Conservation (phyloP, 345 rosid genomes). For the Kernera saxatilis region DNA sequence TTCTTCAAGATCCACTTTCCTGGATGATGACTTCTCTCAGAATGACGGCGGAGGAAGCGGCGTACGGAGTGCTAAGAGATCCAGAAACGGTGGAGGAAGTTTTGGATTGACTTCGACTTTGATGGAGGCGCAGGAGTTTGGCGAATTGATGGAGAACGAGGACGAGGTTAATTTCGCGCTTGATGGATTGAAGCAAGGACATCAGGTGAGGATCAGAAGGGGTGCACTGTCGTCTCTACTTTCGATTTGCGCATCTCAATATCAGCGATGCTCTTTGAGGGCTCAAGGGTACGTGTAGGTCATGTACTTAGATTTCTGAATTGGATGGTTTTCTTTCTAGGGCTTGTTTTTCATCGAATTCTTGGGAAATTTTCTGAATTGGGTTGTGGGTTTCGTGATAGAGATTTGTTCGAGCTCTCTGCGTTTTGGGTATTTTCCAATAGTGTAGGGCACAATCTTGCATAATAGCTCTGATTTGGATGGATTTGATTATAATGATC, state of each 20-base stretch:
- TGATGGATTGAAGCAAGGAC: constrained; percentile 72
- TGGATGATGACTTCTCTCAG: neutral
- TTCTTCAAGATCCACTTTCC: constrained; percentile 13
- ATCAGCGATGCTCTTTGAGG: constrained; percentile 70
- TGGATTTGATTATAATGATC: neutral
- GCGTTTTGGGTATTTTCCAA: neutral
- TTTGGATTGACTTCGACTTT: constrained; percentile 50
- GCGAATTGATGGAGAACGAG: constrained; percentile 92
- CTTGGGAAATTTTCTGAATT: neutral
- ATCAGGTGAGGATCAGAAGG: constrained; percentile 60
- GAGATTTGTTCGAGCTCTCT: neutral
- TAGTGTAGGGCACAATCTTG: neutral
- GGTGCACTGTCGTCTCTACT: constrained; percentile 62
- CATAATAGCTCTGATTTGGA: neutral
- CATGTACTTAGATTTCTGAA: neutral
- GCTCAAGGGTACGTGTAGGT: constrained; percentile 37
- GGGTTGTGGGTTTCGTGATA: constrained; percentile 1
- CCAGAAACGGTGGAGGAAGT: constrained; percentile 35
- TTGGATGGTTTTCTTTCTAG: neutral
- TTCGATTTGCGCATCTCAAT: constrained; percentile 51
- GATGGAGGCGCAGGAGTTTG: constrained; percentile 86
- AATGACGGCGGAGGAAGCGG: constrained; percentile 23
- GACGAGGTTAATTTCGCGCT: constrained; percentile 90
- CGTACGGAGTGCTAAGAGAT: constrained; percentile 48
- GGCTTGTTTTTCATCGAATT: neutral